Evolutionary conservation across 1,284 basidiomycete species (phyloP), one percentile per base, ranked within the genome.

Genomic region (Moesziomyces aphidis): DNA sequence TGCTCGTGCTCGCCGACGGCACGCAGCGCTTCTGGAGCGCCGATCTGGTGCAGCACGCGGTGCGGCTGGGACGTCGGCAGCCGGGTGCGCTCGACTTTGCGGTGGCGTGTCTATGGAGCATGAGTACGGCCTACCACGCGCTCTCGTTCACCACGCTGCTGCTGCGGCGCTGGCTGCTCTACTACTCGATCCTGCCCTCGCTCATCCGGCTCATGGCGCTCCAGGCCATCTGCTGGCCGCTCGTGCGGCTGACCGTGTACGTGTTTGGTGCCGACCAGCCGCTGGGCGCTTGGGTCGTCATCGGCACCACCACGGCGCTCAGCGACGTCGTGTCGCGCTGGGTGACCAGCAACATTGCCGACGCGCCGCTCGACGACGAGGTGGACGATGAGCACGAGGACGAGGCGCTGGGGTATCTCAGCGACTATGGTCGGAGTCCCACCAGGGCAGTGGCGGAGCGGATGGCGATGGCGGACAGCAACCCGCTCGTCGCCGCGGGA

Each of bases 171-270:
- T 94, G 93, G 93, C 88, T 89, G 43, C 88, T 91, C 0, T 93
- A 94, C 85, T 94, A 94, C 78, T 88, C 91, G 0, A 90, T 92
- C 1, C 85, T 92, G 26, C 88, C 93, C 2, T 92, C 93, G 4
- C 89, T 94, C 56, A 91, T 94, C 77, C 90, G 93, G 11, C 89
- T 94, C 3, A 88, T 94, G 50, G 92, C 91, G 0, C 86, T 94
- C 1, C 93, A 94, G 85, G 91, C 91, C 9, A 93, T 94, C 65
- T 86, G 92, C 83, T 94, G 93, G 93, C 92, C 92, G 3, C 90
- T 92, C 10, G 93, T 93, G 8, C 91, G 93, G 65, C 84, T 92
- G 39, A 93, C 91, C 1, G 88, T 94, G 22, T 88, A 86, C 44
- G 84, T 93, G 46, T 88, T 93, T 64, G 89, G 90, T 44, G 87